These are phyloP conservation scores for Arabidopsis lyrata DNA, from an alignment of 441 rosid genomes.

Conservation along the genomic window DNA sequence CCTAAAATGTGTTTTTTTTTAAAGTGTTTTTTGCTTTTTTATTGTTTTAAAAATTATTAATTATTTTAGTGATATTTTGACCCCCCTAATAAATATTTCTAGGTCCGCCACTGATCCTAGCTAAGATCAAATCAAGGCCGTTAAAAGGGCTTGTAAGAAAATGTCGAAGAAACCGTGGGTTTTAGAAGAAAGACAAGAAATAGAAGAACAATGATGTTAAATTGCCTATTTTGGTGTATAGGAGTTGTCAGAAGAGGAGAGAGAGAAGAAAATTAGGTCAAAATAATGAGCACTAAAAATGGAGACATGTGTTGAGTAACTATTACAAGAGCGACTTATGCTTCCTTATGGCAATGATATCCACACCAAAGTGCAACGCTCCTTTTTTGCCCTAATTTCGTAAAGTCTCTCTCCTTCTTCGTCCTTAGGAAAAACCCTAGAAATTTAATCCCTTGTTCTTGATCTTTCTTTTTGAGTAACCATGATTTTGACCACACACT, in stretches of 20 bases:
- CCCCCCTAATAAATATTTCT: too few species aligned
- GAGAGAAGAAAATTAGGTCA: constrained; percentile 34
- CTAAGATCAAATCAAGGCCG: constrained; percentile 39
- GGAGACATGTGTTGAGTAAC: constrained; percentile 49
- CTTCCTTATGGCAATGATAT: constrained; percentile 41
- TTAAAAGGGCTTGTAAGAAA: constrained; percentile 10
- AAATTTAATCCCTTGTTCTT: constrained; percentile 27
- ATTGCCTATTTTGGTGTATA: constrained; percentile 45
- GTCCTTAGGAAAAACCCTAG: constrained; percentile 47
- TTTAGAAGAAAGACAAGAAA: constrained; percentile 44
- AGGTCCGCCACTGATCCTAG: too few species aligned
- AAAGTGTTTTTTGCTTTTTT: too few species aligned
- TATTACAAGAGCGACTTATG: constrained; percentile 49
- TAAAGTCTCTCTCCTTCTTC: constrained; percentile 43
- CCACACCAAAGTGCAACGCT: constrained; percentile 33
- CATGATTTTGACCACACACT: constrained; percentile 49
- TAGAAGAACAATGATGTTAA: constrained; percentile 31
- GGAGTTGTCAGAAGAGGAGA: constrained; percentile 40
- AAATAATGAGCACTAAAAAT: constrained; percentile 38
- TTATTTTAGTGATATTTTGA: too few species aligned
- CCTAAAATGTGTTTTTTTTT: too few species aligned
- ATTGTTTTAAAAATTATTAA: too few species aligned
- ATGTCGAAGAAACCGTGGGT: constrained; percentile 30
- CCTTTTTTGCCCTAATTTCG: constrained; percentile 44
- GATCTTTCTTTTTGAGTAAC: constrained; percentile 50